Percentiles rank a stretch among this genome's conserved stretches.
phyloP scores from a whole-genome alignment of 805 yeast species.

The Alloascoidea africana region DNA sequence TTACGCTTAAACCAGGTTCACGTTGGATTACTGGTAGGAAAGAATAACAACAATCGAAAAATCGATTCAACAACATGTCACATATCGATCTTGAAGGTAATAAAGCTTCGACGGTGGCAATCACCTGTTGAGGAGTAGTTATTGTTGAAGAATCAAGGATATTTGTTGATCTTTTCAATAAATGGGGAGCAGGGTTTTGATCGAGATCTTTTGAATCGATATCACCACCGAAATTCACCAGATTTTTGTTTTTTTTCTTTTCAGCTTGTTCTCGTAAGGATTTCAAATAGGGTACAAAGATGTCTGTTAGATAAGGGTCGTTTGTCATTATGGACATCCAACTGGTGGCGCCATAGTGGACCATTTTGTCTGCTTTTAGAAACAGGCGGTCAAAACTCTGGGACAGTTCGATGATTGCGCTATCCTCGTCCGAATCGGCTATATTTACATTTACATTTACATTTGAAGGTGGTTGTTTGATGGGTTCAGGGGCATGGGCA shows the following conservation, averaged over 20 bases:
- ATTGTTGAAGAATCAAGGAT: background rate
- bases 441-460: no score
- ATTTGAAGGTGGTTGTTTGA: background rate
- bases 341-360: constrained; percentile 2
- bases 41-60: background rate
- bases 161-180: background rate
- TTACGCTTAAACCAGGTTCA: background rate
- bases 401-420: background rate
- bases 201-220: background rate
- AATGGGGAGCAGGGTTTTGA: no score
- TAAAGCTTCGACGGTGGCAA: background rate
- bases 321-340: background rate
- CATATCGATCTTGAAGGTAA: background rate
- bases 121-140: background rate
- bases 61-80: background rate
- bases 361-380: background rate
- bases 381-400: constrained; percentile 1
- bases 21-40: background rate
- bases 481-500: background rate
- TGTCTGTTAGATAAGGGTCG: constrained; percentile 2
- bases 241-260: constrained; percentile 6
- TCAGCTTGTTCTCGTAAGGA: constrained; percentile 2
- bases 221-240: background rate
- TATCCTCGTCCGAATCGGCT: background rate
- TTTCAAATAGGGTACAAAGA: constrained; percentile 3